Evolutionary conservation across 2,329 filamentous ascomycete genomes (phyloP).

Genomic region (Neurospora sp.): DNA sequence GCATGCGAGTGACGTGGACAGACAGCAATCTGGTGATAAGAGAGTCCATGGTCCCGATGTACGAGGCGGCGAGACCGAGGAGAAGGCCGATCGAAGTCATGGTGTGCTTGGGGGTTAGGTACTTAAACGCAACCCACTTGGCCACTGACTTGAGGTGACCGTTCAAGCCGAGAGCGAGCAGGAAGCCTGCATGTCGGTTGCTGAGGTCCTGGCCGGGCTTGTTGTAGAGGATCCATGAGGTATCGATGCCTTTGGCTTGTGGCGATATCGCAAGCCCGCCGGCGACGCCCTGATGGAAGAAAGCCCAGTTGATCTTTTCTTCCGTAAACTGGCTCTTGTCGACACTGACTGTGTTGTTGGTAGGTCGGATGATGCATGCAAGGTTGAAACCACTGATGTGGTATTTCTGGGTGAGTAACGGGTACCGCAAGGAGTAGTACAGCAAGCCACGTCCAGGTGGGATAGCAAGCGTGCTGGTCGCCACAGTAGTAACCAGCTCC

Average conservation of each 20-base stretch:
- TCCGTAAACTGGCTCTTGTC: constrained; percentile 83
- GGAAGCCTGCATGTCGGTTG: constrained; percentile 90
- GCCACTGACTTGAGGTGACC: constrained; percentile 90
- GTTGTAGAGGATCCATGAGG: constrained; percentile 98
- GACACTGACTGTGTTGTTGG: constrained; percentile 85
- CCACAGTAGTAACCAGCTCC: constrained; percentile 75
- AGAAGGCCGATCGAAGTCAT: constrained; percentile 98
- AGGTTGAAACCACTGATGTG: constrained; percentile 85
- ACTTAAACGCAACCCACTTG: constrained; percentile 98
- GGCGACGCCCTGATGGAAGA: constrained; percentile 95
- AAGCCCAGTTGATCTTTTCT: constrained; percentile 96
- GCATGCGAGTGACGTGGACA: constrained; percentile 90
- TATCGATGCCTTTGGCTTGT: constrained; percentile 87
- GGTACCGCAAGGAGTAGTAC: constrained; percentile 78
- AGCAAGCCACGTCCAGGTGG: constrained; percentile 80
- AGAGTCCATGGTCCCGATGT: constrained; percentile 94
- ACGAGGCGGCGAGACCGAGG: constrained; percentile 83
- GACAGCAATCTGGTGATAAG: constrained; percentile 87
- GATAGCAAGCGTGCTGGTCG: constrained; percentile 78
- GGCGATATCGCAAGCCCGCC: constrained; percentile 85
- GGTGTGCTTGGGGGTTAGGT: constrained; percentile 96
- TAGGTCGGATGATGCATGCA: constrained; percentile 83
- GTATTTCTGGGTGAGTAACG: constrained; percentile 86
- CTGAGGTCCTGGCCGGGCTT: constrained; percentile 79
- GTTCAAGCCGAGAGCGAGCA: constrained; percentile 84